These are phyloP conservation scores for Aspergillus phoenicis DNA, from an alignment of 2,329 filamentous ascomycete species.

Conservation along the genomic window DNA sequence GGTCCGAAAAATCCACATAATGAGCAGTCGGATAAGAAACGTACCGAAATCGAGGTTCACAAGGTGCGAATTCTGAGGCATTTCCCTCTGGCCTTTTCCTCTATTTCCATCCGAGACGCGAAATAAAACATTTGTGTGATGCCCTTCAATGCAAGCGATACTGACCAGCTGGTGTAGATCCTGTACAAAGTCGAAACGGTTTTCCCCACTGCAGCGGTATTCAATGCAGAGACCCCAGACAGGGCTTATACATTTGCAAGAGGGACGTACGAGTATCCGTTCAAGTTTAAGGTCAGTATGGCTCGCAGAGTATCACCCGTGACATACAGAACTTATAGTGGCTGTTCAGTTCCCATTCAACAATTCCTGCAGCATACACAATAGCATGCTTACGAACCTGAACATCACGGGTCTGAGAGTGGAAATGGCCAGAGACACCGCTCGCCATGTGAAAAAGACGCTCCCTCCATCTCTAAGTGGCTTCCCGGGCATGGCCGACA, in stretches of 20 bases:
- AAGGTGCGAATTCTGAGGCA: slow-evolving; percentile 41
- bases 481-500: slow-evolving; percentile 83
- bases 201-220: slow-evolving; percentile 49
- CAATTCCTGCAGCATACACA: slow-evolving; percentile 50
- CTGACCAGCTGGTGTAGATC: slow-evolving; percentile 31
- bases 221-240: slow-evolving; percentile 37
- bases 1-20: slow-evolving; percentile 43
- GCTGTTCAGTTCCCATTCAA: slow-evolving; percentile 51
- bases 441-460: slow-evolving; percentile 76
- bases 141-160: neutral
- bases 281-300: slow-evolving; percentile 49
- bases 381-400: slow-evolving; percentile 50
- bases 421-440: slow-evolving; percentile 48
- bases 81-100: neutral
- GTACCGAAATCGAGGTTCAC: slow-evolving; percentile 52
- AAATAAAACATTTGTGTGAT: neutral
- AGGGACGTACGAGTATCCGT: slow-evolving; percentile 53
- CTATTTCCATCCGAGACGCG: neutral
- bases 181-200: slow-evolving; percentile 52
- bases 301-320: neutral
- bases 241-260: slow-evolving; percentile 48
- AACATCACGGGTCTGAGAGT: slow-evolving; percentile 49
- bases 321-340: neutral
- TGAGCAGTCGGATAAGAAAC: slow-evolving; percentile 50
- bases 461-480: slow-evolving; percentile 87